Conservation (phyloP, 345 rosid genomes). For the Heritiera fomes region DNA sequence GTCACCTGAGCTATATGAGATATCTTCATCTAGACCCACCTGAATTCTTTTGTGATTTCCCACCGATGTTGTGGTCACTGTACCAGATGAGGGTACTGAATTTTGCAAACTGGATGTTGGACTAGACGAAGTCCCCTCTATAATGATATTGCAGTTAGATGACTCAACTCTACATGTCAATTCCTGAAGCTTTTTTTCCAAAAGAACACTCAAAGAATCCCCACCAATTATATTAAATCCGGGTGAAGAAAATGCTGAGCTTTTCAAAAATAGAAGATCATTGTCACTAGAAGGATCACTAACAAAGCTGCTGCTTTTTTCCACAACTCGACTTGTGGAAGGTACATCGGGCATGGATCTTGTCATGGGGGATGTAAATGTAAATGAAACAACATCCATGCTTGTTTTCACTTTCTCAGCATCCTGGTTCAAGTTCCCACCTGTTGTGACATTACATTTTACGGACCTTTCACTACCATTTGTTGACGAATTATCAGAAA, state of each 20-base stretch:
- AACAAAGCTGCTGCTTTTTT: constrained; percentile 24
- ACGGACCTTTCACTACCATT: constrained; percentile 39
- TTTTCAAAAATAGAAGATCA: constrained; percentile 29
- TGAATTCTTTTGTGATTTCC: constrained; percentile 37
- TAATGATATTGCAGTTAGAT: constrained; percentile 45
- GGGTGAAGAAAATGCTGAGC: constrained; percentile 35
- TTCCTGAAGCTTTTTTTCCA: constrained; percentile 80
- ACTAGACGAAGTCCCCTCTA: constrained; percentile 40
- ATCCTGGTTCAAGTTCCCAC: constrained; percentile 34
- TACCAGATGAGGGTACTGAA: constrained; percentile 29
- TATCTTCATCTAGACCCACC: constrained; percentile 32
- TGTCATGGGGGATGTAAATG: constrained; percentile 71
- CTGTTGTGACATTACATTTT: constrained; percentile 44
- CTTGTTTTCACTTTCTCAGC: constrained; percentile 41
- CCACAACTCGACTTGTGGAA: constrained; percentile 22
- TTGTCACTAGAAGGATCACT: constrained; percentile 26
- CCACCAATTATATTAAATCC: constrained; percentile 48
- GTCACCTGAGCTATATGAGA: constrained; percentile 34
- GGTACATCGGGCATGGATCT: not conserved
- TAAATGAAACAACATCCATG: constrained; percentile 84
- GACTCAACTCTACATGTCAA: constrained; percentile 61
- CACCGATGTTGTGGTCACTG: constrained; percentile 30
- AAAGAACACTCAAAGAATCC: constrained; percentile 56
- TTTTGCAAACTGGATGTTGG: constrained; percentile 39
- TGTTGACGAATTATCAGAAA: constrained; percentile 35